Conservation (phyloP, 805 yeast species). For the Saturnispora kantuleensis region DNA sequence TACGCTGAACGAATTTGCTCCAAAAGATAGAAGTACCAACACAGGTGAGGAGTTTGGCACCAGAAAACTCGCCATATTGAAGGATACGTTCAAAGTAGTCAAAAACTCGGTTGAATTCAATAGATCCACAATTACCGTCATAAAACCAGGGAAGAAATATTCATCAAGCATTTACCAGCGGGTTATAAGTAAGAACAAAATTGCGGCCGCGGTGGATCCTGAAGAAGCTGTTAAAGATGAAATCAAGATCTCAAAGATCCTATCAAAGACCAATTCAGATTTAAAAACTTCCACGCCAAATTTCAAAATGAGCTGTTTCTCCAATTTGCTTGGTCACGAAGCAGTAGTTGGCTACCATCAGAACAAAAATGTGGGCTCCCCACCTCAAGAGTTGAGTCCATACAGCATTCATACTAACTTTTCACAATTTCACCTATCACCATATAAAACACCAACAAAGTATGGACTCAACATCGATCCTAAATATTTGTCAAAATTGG, state of each 20-base stretch:
- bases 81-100: constrained; percentile 21
- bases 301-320: no score
- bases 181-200: not conserved
- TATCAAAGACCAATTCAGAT: not conserved
- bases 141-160: constrained; percentile 25
- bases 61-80: constrained; percentile 17
- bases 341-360: no score
- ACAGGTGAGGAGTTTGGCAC: constrained; percentile 16
- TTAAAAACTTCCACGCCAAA: not conserved
- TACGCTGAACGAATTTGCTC: constrained; percentile 17
- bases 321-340: no score
- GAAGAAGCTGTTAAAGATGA: not conserved
- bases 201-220: not conserved
- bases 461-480: constrained; percentile 3
- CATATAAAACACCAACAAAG: constrained; percentile 2
- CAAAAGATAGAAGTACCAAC: constrained; percentile 11
- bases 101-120: constrained; percentile 7
- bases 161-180: constrained; percentile 19
- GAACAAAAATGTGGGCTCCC: no score
- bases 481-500: not conserved
- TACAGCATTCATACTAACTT: no score
- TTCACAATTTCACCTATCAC: constrained; percentile 1
- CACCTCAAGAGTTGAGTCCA: no score
- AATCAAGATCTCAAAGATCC: not conserved
- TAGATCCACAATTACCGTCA: constrained; percentile 13